phyloP scores from a whole-genome alignment of 1,284 basidiomycete species.

The Peniophora sp. region DNA sequence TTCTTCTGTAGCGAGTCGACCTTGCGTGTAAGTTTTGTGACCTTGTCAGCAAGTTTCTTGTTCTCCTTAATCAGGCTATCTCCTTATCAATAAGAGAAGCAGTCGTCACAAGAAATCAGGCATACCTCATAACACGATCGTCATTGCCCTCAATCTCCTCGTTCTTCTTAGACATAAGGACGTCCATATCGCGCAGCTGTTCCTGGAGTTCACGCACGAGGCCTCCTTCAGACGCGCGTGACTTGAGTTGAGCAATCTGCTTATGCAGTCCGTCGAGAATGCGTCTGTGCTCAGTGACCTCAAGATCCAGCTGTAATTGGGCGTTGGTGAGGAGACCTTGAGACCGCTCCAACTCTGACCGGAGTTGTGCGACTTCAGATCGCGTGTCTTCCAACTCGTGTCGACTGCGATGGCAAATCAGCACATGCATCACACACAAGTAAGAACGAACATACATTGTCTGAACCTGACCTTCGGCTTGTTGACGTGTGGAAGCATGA shows the following conservation, averaged over 20 bases:
- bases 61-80: constrained; percentile 66
- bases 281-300: constrained; percentile 55
- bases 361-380: constrained; percentile 37
- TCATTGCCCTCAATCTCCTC: constrained; percentile 78
- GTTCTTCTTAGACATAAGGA: constrained; percentile 56
- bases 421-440: constrained; percentile 4
- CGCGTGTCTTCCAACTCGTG: constrained; percentile 32
- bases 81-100: not conserved
- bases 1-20: constrained; percentile 63
- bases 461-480: constrained; percentile 51
- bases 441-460: constrained; percentile 37
- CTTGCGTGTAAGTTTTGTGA: constrained; percentile 63
- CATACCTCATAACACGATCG: constrained; percentile 70
- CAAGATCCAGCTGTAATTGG: constrained; percentile 56
- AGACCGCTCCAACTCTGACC: constrained; percentile 35
- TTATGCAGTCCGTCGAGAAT: constrained; percentile 46
- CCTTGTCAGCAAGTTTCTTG: constrained; percentile 61
- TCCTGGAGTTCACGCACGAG: constrained; percentile 55
- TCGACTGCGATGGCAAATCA: constrained; percentile 31
- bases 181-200: constrained; percentile 66
- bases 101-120: constrained; percentile 11
- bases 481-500: constrained; percentile 46
- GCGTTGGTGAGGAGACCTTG: constrained; percentile 53
- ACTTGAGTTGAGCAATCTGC: constrained; percentile 45
- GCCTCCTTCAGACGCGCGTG: constrained; percentile 44